A percentile compares a stretch with the other conserved stretches of the same genome.
Evolutionary conservation across 768 basidiomycete species (phyloP).

Genomic region (Leccinum olivaceopallidum): DNA sequence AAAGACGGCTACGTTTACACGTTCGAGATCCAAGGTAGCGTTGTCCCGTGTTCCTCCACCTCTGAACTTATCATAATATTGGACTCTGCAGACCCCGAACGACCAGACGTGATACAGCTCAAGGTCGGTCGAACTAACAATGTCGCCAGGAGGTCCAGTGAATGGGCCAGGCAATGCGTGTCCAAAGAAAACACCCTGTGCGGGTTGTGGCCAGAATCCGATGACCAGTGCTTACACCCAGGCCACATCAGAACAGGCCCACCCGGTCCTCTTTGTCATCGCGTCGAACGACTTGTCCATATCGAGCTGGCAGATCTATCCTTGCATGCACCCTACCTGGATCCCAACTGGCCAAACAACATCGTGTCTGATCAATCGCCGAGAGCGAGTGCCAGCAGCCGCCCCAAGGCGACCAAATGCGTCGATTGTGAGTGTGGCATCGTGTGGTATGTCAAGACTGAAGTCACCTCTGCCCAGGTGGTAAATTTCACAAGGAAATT

Average conservation of each 20-base stretch:
- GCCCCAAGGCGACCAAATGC: constrained; percentile 34
- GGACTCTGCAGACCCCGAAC: constrained; percentile 29
- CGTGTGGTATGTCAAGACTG: neutral
- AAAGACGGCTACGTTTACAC: constrained; percentile 78
- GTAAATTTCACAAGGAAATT: constrained; percentile 71
- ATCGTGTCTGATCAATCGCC: constrained; percentile 20
- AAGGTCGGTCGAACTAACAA: constrained; percentile 83
- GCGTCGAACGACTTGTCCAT: constrained; percentile 77
- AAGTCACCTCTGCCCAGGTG: constrained; percentile 39
- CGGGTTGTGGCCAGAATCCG: constrained; percentile 64
- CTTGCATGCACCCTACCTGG: constrained; percentile 57
- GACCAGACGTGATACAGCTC: constrained; percentile 51
- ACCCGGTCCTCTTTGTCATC: constrained; percentile 67
- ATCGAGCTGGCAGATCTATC: constrained; percentile 75
- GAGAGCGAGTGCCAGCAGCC: neutral
- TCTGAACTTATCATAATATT: constrained; percentile 10
- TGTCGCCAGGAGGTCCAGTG: constrained; percentile 66
- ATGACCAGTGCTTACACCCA: constrained; percentile 55
- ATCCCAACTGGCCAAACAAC: constrained; percentile 47
- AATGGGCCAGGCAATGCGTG: constrained; percentile 82
- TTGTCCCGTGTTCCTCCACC: neutral
- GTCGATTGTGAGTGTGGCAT: constrained; percentile 42
- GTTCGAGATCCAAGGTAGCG: constrained; percentile 72
- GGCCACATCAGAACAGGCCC: constrained; percentile 63
- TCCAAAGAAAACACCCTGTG: constrained; percentile 73